Percentiles rank a stretch among this genome's conserved stretches.
phyloP scores from a whole-genome alignment of 1,139 yeast genomes.

The Suhomyces panamericanus region DNA sequence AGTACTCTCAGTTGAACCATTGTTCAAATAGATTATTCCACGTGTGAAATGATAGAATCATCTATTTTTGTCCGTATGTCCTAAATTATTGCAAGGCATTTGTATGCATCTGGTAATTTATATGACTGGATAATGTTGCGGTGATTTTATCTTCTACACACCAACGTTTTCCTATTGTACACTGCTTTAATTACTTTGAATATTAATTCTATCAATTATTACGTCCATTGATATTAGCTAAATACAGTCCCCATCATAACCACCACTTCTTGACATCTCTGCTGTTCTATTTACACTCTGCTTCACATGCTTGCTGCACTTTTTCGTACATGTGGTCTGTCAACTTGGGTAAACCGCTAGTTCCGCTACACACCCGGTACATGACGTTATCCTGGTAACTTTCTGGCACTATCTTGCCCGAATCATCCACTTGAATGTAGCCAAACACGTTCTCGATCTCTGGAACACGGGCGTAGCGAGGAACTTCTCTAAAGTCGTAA shows the following conservation, averaged over 20 bases:
- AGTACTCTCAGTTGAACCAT: no score
- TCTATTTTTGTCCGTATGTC: no score
- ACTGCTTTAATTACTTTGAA: no score
- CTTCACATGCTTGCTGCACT: constrained; percentile 27
- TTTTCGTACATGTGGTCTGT: constrained; percentile 55
- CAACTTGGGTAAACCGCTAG: constrained; percentile 56
- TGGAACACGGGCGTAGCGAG: constrained; percentile 68
- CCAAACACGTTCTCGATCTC: constrained; percentile 75
- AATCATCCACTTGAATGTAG: constrained; percentile 57
- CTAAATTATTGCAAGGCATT: no score
- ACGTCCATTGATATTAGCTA: not conserved
- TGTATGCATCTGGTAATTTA: no score
- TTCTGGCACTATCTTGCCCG: constrained; percentile 54
- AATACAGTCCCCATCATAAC: not conserved
- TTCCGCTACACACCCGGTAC: constrained; percentile 58
- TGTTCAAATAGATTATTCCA: no score
- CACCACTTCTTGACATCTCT: not conserved
- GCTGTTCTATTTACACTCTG: not conserved
- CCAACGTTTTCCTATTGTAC: no score
- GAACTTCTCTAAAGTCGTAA: constrained; percentile 68
- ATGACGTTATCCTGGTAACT: constrained; percentile 61
- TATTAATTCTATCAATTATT: not conserved
- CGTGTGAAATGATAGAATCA: no score
- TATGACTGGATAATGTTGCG: no score
- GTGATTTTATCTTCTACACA: no score